Conservation (phyloP, 139 green algal species). For the Asterochloris sp. region DNA sequence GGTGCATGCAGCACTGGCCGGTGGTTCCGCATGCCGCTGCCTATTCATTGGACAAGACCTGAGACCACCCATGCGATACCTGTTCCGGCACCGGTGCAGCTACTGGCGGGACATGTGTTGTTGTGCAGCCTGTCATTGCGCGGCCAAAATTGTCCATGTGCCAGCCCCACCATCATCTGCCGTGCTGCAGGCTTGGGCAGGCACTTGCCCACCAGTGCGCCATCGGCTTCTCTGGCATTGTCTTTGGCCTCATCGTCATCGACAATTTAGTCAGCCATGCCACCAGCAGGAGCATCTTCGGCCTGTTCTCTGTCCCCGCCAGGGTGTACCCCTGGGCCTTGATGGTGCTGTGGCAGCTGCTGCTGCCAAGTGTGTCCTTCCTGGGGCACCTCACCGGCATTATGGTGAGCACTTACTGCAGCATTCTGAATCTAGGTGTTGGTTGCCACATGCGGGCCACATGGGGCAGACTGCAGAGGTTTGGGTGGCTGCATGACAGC, state of each 20-base stretch:
- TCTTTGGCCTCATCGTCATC: constrained; percentile 72
- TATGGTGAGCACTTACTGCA: constrained; percentile 36
- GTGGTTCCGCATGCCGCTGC: too few relatives aligned
- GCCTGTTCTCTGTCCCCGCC: constrained; percentile 57
- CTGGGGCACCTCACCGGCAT: constrained; percentile 71
- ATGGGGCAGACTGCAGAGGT: too few relatives aligned
- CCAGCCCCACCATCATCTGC: background rate
- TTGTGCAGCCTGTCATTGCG: too few relatives aligned
- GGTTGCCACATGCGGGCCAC: background rate
- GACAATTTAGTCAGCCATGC: constrained; percentile 37
- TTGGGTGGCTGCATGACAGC: too few relatives aligned
- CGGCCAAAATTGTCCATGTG: too few relatives aligned
- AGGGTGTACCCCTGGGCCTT: constrained; percentile 63
- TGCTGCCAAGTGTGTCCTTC: constrained; percentile 65
- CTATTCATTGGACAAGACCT: too few relatives aligned
- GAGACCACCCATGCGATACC: too few relatives aligned
- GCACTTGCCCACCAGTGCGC: constrained; percentile 42
- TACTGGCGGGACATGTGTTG: too few relatives aligned
- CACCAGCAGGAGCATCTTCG: constrained; percentile 49
- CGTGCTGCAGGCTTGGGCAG: background rate
- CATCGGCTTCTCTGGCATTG: constrained; percentile 67
- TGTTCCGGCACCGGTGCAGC: too few relatives aligned
- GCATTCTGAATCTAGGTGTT: background rate
- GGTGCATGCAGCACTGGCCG: too few relatives aligned
- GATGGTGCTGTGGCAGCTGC: constrained; percentile 68